Evolutionary conservation across 78 protist species (phyloP).

Genomic region (Guillardia theta): DNA sequence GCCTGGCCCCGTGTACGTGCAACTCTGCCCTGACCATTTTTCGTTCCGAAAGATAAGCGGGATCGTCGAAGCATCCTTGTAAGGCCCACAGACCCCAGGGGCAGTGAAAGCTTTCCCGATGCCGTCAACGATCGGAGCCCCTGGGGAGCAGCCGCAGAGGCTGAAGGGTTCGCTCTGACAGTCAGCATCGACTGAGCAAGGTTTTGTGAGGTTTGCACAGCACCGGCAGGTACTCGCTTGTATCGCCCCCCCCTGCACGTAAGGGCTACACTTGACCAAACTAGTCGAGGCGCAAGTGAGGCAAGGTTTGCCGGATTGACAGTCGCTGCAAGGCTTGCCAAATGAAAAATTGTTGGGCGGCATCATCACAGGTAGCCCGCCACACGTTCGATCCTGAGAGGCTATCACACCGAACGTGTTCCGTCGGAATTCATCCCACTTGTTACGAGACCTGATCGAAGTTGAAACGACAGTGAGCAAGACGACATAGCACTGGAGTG

Average conservation of each 20-base stretch:
- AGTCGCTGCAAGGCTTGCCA: neutral
- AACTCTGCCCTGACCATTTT: too few species aligned
- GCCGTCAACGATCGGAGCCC: neutral
- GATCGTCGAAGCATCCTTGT: neutral
- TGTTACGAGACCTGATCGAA: too few species aligned
- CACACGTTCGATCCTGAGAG: neutral
- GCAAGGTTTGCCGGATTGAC: neutral
- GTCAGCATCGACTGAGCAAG: neutral
- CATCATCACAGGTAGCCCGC: neutral
- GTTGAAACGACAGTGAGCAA: too few species aligned
- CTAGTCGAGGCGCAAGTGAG: neutral
- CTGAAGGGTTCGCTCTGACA: neutral
- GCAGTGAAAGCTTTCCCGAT: neutral
- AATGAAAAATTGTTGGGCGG: neutral
- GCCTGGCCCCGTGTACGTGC: too few species aligned
- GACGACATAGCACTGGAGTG: too few species aligned
- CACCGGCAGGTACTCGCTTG: neutral
- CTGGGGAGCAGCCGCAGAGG: neutral
- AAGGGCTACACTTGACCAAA: neutral
- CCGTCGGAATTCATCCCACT: too few species aligned
- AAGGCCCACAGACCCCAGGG: neutral
- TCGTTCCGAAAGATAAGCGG: too few species aligned
- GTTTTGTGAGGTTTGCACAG: neutral
- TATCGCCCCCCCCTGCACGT: neutral
- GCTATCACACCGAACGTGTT: neutral